Base-by-base conservation (phyloP, 2,329 filamentous ascomycete genomes). In the Ustulina deusta region DNA sequence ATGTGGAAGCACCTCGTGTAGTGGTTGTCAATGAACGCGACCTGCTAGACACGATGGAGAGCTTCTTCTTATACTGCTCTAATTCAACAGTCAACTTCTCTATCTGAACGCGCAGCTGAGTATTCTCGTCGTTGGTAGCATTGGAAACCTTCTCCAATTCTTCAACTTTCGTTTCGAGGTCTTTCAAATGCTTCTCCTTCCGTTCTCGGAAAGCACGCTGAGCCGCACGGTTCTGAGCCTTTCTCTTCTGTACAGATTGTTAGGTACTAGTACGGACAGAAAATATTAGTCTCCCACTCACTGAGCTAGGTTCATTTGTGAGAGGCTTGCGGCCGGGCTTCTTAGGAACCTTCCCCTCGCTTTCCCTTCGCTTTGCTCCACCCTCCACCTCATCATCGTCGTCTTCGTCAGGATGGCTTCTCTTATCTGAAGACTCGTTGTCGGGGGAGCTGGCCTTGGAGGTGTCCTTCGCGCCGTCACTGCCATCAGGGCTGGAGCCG, bases 281-380 rank as follows among this genome's bases (percentile, higher is more conserved):
- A 68, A 38, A 42, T 27, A 10, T 34, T 25, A 42, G 51, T n/a
- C 63, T 63, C 65, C 55, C 55, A 89, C 94, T 84, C 90, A 98
- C 95, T 73, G 94, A 96, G 74, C 93, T 98, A 27, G 96, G 96
- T 80, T 98, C 96, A 25, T 93, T 97, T 55, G 93, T 98, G 75
- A 98, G 85, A 22, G 95, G 96, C 85, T 99, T 99, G 71, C 96
- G 89, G 58, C 96, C 96, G 4, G 96, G 95, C 83, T 98, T 99
- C 88, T 98, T 98, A 27, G 93, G 89, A 49, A 90, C 86, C 81
- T 96, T 97, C 51, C 94, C 93, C 63, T 93, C 90, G 66, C 91
- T 89, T 80, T 97, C 94, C 68, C 92, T 89, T 71, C 93, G 88
- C 83, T 94, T 96, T 66, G 84, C 81, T 17, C 82, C 81, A 49